These are phyloP conservation scores for Aphanomyces stellatus DNA, from an alignment of 352 stramenopile genomes.

Conservation along the genomic window DNA sequence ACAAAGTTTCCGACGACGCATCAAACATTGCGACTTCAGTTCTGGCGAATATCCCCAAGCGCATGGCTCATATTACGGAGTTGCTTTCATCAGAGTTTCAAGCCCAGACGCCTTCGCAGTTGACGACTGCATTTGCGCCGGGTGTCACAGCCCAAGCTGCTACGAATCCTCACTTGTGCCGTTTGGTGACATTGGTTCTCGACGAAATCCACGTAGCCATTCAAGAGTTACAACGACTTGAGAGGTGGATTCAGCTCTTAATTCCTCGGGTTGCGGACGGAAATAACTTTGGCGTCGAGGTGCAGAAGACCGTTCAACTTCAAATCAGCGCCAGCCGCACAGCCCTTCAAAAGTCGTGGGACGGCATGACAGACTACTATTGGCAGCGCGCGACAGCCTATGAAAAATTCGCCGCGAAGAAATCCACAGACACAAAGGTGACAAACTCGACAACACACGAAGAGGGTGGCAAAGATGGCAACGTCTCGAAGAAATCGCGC, in stretches of 20 bases:
- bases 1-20: conserved; percentile 2
- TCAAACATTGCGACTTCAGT: conserved; percentile 4
- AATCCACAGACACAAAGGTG: conserved; percentile 42
- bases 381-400: conserved; percentile 46
- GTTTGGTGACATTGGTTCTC: conserved; percentile 27
- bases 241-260: conserved; percentile 66
- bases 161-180: conserved; percentile 1
- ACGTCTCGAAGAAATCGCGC: conserved; percentile 50
- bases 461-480: conserved; percentile 53
- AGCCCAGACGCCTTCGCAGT: background rate
- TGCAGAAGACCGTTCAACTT: conserved; percentile 67
- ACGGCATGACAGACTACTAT: conserved; percentile 62
- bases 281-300: conserved; percentile 85
- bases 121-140: background rate
- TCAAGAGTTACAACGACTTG: conserved; percentile 37
- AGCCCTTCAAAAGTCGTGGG: conserved; percentile 70
- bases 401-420: conserved; percentile 69
- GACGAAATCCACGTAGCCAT: conserved; percentile 52
- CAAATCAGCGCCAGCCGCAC: conserved; percentile 56
- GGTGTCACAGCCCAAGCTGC: background rate
- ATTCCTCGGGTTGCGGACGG: conserved; percentile 70
- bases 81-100: conserved; percentile 11
- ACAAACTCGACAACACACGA: conserved; percentile 49
- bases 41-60: conserved; percentile 8
- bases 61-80: background rate